Percentiles rank a stretch among this genome's conserved stretches.
phyloP scores from a whole-genome alignment of 495 filamentous ascomycete species.

The Hypoxylon fragiforme region DNA sequence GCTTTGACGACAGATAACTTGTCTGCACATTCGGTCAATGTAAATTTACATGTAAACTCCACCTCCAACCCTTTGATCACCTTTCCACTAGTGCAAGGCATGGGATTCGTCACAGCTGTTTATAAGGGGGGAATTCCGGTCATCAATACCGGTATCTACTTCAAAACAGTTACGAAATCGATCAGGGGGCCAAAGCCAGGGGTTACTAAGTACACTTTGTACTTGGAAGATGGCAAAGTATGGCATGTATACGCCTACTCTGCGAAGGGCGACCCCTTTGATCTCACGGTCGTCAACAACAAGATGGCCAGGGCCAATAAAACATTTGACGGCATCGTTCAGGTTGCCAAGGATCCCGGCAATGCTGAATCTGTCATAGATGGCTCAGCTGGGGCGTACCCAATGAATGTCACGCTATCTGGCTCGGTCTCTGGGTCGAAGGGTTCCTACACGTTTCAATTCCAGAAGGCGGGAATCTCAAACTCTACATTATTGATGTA shows the following conservation, averaged over 20 bases:
- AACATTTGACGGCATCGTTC: slow-evolving; percentile 69
- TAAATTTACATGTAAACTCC: slow-evolving; percentile 61
- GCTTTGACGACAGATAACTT: slow-evolving; percentile 64
- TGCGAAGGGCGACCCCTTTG: slow-evolving; percentile 44
- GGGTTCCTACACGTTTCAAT: slow-evolving; percentile 75
- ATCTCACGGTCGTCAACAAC: slow-evolving; percentile 53
- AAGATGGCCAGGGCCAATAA: slow-evolving; percentile 45
- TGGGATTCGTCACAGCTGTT: slow-evolving; percentile 82
- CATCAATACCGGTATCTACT: slow-evolving; percentile 74
- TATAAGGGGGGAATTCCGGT: slow-evolving; percentile 71
- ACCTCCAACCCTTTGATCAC: slow-evolving; percentile 61
- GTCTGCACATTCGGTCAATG: slow-evolving; percentile 71
- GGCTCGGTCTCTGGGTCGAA: slow-evolving; percentile 60
- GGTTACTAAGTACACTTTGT: slow-evolving; percentile 76
- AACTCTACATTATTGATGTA: slow-evolving; percentile 74
- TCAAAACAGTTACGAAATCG: slow-evolving; percentile 65
- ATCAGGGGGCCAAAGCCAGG: slow-evolving; percentile 58
- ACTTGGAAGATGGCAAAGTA: slow-evolving; percentile 68
- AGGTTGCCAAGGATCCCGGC: slow-evolving; percentile 72
- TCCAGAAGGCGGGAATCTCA: slow-evolving; percentile 65
- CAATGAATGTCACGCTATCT: slow-evolving; percentile 61
- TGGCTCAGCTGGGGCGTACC: slow-evolving; percentile 72
- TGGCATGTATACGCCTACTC: slow-evolving; percentile 85
- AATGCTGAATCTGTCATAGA: slow-evolving; percentile 73
- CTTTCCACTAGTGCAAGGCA: slow-evolving; percentile 87